A percentile compares a stretch with the other conserved stretches of the same genome.
These are phyloP conservation scores for Zygoascus hellenicus DNA, from an alignment of 1,139 yeast species.

Conservation along the genomic window DNA sequence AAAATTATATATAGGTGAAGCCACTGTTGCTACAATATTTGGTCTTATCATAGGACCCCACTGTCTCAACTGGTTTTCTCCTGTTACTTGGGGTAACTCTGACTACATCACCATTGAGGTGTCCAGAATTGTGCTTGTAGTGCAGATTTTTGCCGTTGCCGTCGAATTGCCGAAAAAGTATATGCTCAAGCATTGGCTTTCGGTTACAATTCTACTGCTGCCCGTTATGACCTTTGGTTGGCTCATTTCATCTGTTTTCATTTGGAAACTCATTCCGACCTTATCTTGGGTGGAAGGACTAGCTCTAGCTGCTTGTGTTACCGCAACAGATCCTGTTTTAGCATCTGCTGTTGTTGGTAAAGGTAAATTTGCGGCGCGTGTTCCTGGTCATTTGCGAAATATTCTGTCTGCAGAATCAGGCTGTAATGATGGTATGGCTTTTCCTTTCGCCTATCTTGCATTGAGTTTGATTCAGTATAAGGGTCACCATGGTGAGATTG, in stretches of 20 bases:
- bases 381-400: constrained; percentile 93
- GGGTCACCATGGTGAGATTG: constrained; percentile 61
- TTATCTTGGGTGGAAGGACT: constrained; percentile 71
- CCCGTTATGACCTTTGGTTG: constrained; percentile 97
- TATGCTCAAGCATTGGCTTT: constrained; percentile 84
- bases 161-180: constrained; percentile 93
- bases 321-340: constrained; percentile 96
- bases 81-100: constrained; percentile 84
- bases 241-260: constrained; percentile 79
- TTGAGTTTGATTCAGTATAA: constrained; percentile 60
- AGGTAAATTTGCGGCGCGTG: constrained; percentile 94
- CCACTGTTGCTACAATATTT: constrained; percentile 85
- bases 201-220: constrained; percentile 68
- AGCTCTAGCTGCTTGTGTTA: constrained; percentile 83
- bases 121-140: constrained; percentile 79
- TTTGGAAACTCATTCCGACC: constrained; percentile 83
- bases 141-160: constrained; percentile 96
- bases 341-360: constrained; percentile 98
- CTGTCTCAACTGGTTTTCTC: constrained; percentile 83
- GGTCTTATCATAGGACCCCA: constrained; percentile 95
- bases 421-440: constrained; percentile 98
- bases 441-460: constrained; percentile 83
- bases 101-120: constrained; percentile 84
- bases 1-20: constrained; percentile 86
- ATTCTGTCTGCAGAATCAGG: constrained; percentile 90